These are phyloP conservation scores for Strobilomyces dryophilus DNA, from an alignment of 768 basidiomycete species.

Conservation along the genomic window DNA sequence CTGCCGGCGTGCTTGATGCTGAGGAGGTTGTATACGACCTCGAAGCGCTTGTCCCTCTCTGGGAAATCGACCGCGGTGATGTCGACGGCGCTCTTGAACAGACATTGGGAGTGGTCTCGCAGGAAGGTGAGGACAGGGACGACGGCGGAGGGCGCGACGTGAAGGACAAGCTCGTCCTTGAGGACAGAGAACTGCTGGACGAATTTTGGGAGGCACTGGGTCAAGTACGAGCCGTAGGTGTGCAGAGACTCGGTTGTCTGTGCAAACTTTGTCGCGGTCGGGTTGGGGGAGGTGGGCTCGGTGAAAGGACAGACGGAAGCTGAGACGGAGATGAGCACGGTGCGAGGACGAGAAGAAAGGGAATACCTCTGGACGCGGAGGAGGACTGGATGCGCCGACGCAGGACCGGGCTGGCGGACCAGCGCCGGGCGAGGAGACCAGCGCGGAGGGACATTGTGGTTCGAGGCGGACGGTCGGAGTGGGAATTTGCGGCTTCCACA, in stretches of 20 bases:
- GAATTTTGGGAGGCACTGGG: conserved; percentile 91
- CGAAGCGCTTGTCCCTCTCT: conserved; percentile 88
- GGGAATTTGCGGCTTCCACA: conserved; percentile 13
- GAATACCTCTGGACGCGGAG: conserved; percentile 44
- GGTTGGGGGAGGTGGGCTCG: conserved; percentile 89
- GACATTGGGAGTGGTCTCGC: conserved; percentile 92
- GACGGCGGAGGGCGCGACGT: conserved; percentile 77
- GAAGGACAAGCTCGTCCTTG: conserved; percentile 92
- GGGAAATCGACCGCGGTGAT: conserved; percentile 96
- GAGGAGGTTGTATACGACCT: conserved; percentile 94
- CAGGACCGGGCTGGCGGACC: conserved; percentile 21
- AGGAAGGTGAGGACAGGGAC: conserved; percentile 87
- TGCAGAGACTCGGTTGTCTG: conserved; percentile 78
- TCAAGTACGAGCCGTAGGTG: conserved; percentile 89
- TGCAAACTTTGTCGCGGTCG: conserved; percentile 65
- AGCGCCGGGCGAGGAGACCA: conserved; percentile 38
- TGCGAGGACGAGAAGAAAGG: background rate
- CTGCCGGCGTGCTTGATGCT: conserved; percentile 75
- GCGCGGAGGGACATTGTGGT: conserved; percentile 39
- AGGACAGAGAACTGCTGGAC: conserved; percentile 97
- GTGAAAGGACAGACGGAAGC: conserved; percentile 77
- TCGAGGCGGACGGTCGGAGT: conserved; percentile 22
- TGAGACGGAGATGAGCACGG: conserved; percentile 24
- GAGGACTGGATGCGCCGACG: conserved; percentile 48
- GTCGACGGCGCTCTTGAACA: conserved; percentile 91